Conservation (phyloP, 2,329 filamentous ascomycete species). For the Fusarium sp. region DNA sequence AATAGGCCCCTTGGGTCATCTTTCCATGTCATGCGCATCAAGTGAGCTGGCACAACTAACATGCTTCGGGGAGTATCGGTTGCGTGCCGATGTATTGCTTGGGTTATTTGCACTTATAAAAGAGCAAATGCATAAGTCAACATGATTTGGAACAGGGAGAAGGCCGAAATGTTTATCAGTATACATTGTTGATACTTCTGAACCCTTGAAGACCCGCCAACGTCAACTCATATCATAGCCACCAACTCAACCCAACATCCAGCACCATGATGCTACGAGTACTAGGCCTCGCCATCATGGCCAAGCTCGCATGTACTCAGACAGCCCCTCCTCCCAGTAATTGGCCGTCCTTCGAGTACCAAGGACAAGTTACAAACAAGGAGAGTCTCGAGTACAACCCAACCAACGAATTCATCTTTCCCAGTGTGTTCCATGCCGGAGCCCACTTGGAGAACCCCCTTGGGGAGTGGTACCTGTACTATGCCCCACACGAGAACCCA, state of each 20-base stretch:
- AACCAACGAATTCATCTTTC: conserved; percentile 43
- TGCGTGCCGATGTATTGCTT: conserved; percentile 2
- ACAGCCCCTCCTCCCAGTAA: conserved; percentile 19
- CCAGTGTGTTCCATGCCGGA: conserved; percentile 40
- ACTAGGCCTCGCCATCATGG: background rate
- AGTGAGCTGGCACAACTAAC: conserved; percentile 11
- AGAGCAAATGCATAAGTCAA: background rate
- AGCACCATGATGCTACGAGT: background rate
- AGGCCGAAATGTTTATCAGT: background rate
- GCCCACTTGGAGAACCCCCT: conserved; percentile 28
- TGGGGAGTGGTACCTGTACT: conserved; percentile 43
- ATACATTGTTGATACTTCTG: background rate
- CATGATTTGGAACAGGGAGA: background rate
- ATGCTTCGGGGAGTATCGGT: conserved; percentile 32
- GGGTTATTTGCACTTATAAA: background rate
- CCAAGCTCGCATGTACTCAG: background rate
- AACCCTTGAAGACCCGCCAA: background rate
- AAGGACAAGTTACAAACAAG: conserved; percentile 39
- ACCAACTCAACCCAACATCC: background rate
- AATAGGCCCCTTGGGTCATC: conserved; percentile 3
- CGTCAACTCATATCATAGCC: background rate
- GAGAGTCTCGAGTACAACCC: conserved; percentile 36
- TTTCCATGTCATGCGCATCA: conserved; percentile 17
- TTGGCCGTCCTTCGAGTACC: conserved; percentile 37
- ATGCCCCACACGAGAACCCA: conserved; percentile 42